These are phyloP conservation scores for Sambucus nigra DNA, from an alignment of 129 eudicot species.

Conservation along the genomic window DNA sequence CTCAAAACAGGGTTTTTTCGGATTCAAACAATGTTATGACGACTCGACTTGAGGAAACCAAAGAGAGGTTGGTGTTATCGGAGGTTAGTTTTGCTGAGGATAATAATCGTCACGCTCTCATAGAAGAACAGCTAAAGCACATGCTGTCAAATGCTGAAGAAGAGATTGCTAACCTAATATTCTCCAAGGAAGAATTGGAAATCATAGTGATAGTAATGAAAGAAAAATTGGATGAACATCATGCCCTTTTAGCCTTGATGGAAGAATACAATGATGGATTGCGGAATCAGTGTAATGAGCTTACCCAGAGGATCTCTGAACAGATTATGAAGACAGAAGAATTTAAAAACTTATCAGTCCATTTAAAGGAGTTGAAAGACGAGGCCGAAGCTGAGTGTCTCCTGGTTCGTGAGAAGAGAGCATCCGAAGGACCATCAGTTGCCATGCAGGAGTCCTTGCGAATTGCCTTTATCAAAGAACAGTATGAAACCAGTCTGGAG, in stretches of 20 bases:
- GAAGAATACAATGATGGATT: conserved; percentile 30
- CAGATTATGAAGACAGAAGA: conserved; percentile 83
- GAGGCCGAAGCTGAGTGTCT: conserved; percentile 49
- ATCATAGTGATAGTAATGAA: conserved; percentile 31
- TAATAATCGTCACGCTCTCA: conserved; percentile 12
- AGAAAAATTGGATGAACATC: conserved; percentile 56
- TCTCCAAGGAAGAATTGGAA: conserved; percentile 46
- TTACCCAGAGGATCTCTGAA: conserved; percentile 54
- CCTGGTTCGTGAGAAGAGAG: conserved; percentile 61
- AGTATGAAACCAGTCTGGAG: conserved; percentile 64
- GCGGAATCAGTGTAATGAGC: conserved; percentile 31
- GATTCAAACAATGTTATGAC: conserved; percentile 20
- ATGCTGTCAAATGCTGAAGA: conserved; percentile 23
- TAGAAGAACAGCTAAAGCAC: conserved; percentile 20
- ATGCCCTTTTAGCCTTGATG: conserved; percentile 3
- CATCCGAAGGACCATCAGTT: conserved; percentile 42
- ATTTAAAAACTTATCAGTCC: conserved; percentile 66
- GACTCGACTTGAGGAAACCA: conserved; percentile 26
- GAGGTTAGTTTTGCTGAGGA: conserved; percentile 18
- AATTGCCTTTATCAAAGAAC: conserved; percentile 84
- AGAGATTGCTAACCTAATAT: conserved; percentile 29
- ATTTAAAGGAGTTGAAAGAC: conserved; percentile 87
- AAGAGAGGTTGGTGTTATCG: conserved; percentile 13
- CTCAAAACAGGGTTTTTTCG: conserved; percentile 28
- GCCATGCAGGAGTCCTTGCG: conserved; percentile 66